phyloP scores from a whole-genome alignment of 345 rosid genomes.

The Syzygium aromaticum region DNA sequence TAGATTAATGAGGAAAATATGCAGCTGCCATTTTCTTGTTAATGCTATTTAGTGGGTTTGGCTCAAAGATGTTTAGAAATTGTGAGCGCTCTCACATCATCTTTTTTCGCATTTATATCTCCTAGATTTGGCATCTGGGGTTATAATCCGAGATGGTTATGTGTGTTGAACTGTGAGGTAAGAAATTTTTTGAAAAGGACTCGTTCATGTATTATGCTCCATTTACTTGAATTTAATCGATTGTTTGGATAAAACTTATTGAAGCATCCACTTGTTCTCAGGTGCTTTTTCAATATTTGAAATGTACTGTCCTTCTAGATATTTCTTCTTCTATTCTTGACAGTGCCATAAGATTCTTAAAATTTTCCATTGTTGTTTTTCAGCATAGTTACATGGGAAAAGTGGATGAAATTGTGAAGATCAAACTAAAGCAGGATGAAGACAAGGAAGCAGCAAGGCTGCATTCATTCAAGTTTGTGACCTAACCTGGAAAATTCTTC shows the following conservation, averaged over 20 bases:
- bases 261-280: neutral
- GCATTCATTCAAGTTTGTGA: conserved; percentile 63
- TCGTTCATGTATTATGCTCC: neutral
- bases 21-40: neutral
- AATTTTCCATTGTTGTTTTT: neutral
- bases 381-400: conserved; percentile 43
- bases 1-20: neutral
- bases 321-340: neutral
- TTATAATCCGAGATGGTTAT: neutral
- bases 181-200: neutral
- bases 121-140: neutral
- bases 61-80: neutral
- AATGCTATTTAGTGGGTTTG: neutral
- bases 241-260: neutral
- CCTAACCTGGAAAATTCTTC: neutral
- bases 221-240: neutral
- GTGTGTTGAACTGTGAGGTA: neutral
- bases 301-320: neutral
- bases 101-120: neutral
- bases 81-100: neutral
- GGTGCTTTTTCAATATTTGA: neutral
- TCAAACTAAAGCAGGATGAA: conserved; percentile 79
- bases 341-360: neutral
- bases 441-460: conserved; percentile 53
- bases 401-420: conserved; percentile 51